A percentile compares a stretch with the other conserved stretches of the same genome.
These are phyloP conservation scores for Talaromyces atroroseus DNA, from an alignment of 2,329 filamentous ascomycete genomes.

Conservation along the genomic window DNA sequence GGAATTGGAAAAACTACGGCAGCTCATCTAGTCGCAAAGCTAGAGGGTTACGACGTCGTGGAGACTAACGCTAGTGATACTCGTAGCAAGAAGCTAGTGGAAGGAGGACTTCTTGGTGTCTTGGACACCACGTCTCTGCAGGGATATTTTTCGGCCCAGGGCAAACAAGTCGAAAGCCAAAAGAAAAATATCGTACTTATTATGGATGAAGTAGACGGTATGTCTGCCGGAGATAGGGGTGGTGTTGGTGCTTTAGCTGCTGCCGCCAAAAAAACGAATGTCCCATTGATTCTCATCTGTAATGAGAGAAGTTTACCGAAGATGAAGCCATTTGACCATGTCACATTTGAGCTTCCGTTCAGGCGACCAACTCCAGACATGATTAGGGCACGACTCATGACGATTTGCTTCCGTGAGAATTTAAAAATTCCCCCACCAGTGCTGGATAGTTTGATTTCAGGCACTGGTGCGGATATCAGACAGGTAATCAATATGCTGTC, in stretches of 20 bases:
- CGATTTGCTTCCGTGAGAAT: conserved; percentile 87
- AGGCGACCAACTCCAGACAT: conserved; percentile 83
- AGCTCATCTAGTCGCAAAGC: conserved; percentile 84
- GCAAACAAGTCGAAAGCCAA: conserved; percentile 67
- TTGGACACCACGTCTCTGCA: conserved; percentile 89
- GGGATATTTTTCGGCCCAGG: conserved; percentile 82
- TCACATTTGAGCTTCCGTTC: conserved; percentile 80
- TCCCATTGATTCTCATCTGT: conserved; percentile 95
- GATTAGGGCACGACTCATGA: conserved; percentile 87
- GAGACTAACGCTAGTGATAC: conserved; percentile 96
- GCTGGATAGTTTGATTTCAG: conserved; percentile 90
- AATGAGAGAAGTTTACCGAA: conserved; percentile 90
- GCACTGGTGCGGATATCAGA: conserved; percentile 89
- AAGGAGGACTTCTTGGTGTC: conserved; percentile 79
- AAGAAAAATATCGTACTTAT: conserved; percentile 95
- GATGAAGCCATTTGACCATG: conserved; percentile 95
- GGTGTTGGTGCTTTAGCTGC: conserved; percentile 92
- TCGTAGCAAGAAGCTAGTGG: conserved; percentile 91
- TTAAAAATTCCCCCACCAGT: conserved; percentile 78
- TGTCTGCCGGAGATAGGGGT: conserved; percentile 94
- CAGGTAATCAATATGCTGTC: conserved; percentile 99
- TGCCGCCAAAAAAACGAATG: conserved; percentile 88
- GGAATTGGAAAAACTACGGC: conserved; percentile 98
- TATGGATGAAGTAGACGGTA: conserved; percentile 99
- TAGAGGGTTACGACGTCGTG: conserved; percentile 88